phyloP scores from a whole-genome alignment of 306 rosid species.

The Trifolium pratense region DNA sequence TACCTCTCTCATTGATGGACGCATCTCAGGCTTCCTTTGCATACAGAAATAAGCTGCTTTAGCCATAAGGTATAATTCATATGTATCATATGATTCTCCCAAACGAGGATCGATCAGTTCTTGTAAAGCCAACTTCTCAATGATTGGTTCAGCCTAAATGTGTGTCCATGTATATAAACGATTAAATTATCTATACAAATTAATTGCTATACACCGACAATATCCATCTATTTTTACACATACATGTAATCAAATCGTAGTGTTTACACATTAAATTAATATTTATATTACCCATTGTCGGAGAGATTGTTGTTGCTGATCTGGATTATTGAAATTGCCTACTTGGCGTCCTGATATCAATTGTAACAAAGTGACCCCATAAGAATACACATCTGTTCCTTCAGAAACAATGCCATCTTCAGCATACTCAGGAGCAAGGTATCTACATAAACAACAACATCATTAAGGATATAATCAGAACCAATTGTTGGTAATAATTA shows the following conservation, averaged over 20 bases:
- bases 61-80: constrained; percentile 72
- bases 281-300: constrained; percentile 72
- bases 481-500: background rate
- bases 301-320: constrained; percentile 53
- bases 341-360: constrained; percentile 75
- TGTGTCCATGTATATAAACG: background rate
- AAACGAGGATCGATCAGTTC: constrained; percentile 75
- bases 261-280: background rate
- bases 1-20: constrained; percentile 86
- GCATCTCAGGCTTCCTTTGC: constrained; percentile 64
- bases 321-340: constrained; percentile 40
- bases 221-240: background rate
- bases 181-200: background rate
- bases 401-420: constrained; percentile 76
- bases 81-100: constrained; percentile 62
- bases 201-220: background rate
- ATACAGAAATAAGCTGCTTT: constrained; percentile 71
- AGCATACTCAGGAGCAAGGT: constrained; percentile 85
- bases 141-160: constrained; percentile 69
- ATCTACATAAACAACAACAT: constrained; percentile 50
- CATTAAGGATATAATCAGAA: background rate
- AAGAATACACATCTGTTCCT: constrained; percentile 71
- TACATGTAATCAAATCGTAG: background rate
- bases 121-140: constrained; percentile 64
- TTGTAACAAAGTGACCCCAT: constrained; percentile 72